These are phyloP conservation scores for Exutisphaerella laricina DNA, from an alignment of 2,329 filamentous ascomycete genomes.

Conservation along the genomic window DNA sequence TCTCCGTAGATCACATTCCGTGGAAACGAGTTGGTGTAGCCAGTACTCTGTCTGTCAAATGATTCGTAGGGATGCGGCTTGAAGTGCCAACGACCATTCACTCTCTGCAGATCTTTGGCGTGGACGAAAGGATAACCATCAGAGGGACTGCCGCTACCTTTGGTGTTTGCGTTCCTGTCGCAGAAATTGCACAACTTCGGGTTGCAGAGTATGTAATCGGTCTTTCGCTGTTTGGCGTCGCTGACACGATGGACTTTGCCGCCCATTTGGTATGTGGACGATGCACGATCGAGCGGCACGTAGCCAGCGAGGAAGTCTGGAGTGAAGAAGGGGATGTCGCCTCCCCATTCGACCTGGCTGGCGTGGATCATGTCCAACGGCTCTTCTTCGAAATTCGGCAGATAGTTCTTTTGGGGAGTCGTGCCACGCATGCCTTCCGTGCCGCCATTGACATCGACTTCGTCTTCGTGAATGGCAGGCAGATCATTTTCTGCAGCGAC, in stretches of 20 bases:
- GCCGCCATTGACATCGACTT: too few species aligned
- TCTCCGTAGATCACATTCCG: constrained; percentile 5
- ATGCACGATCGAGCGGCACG: background rate
- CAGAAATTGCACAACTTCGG: constrained; percentile 1
- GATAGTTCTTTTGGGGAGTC: background rate
- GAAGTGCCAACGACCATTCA: background rate
- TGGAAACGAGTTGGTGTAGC: constrained; percentile 1
- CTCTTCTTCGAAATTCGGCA: background rate
- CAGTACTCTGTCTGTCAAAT: constrained; percentile 1
- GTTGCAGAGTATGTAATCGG: constrained; percentile 3
- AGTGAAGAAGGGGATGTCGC: constrained; percentile 3
- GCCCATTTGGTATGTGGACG: background rate
- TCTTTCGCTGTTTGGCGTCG: background rate
- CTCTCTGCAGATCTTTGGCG: background rate
- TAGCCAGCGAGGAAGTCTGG: background rate
- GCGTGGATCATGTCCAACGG: constrained; percentile 1
- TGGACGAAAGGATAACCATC: constrained; percentile 2
- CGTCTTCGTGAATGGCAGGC: too few species aligned
- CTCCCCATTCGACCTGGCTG: constrained; percentile 4
- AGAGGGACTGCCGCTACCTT: background rate
- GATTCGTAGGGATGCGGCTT: background rate
- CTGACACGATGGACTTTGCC: constrained; percentile 5
- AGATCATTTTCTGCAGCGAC: too few species aligned
- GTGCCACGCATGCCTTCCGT: too few species aligned
- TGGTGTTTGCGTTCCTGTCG: background rate